These are phyloP conservation scores for Paspalum notatum DNA, from an alignment of 176 grass and related monocot genomes.

Conservation along the genomic window DNA sequence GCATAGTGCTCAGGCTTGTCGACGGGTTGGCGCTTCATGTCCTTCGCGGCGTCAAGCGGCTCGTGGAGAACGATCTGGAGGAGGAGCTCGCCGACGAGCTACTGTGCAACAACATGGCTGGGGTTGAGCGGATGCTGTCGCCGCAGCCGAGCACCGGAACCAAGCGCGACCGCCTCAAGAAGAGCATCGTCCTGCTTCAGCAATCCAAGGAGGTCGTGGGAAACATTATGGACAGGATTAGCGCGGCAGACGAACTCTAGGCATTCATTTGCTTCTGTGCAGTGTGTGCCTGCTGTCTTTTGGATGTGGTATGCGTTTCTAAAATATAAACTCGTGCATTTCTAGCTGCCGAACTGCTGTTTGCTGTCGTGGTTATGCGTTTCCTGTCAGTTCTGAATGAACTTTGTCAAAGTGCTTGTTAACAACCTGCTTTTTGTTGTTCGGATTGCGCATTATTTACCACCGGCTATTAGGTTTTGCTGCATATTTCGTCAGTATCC, in stretches of 20 bases:
- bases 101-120: conserved; percentile 30
- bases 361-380: neutral
- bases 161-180: conserved; percentile 45
- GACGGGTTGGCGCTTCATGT: conserved; percentile 53
- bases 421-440: neutral
- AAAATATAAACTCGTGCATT: neutral
- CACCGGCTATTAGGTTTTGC: neutral
- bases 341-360: neutral
- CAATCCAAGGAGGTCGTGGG: conserved; percentile 52
- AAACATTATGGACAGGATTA: conserved; percentile 45
- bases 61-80: conserved; percentile 57
- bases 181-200: conserved; percentile 52
- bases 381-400: neutral
- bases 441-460: neutral
- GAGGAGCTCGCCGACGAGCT: conserved; percentile 28
- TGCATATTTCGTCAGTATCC: neutral
- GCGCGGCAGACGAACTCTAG: conserved; percentile 21
- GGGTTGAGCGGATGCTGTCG: conserved; percentile 46
- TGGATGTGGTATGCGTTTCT: neutral
- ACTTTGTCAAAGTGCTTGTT: neutral
- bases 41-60: conserved; percentile 26
- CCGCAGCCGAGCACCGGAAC: conserved; percentile 6
- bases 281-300: neutral
- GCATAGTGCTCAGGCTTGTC: conserved; percentile 46
- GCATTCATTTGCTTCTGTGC: neutral